Evolutionary conservation across 148 eudicot genomes (phyloP), one percentile per base, ranked within the genome.

Genomic region (Persicaria tinctoria): DNA sequence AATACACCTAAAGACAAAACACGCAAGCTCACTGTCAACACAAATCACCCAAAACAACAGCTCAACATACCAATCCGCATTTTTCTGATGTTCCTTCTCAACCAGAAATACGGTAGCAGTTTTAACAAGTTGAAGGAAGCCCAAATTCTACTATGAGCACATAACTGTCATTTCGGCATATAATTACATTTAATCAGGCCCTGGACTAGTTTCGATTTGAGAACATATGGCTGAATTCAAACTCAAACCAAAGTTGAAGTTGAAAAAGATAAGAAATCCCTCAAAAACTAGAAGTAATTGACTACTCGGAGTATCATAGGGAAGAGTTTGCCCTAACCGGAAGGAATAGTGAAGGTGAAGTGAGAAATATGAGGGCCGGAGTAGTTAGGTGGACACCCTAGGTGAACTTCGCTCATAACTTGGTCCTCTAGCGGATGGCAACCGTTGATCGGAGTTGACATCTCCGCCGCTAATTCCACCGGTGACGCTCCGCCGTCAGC

Each of bases 321-420:
- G 66, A 60, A 60, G 66, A 18, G 62, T 57, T 57, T 17, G 32
- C 27, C 62, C 66, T 60, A 77, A 87, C 86, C 80, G 74, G 76
- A 80, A 71, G 88, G 85, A 46, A 86, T 69, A 16, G 80, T 82
- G 84, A 91, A 85, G 76, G 89, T 82, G 83, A 91, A 93, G 78
- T 68, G 87, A 51, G 98, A 94, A 74, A 85, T 54, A 73, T 84
- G 84, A 38, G 92, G 90, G 5, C 86, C 88, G 17, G 86, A 71
- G 62, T 77, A 69, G 76, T 84, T 48, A 8, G 97, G 90, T 10
- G 98, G 96, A 57, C 93, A 94, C 6, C 98, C 98, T 47, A 94
- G 77, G 82, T 94, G 98, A 80, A 94, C 86, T 76, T 94, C 97
- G 84, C 98, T 94, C 98, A 94, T 94, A 73, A 94, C 95, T 59